phyloP scores from a whole-genome alignment of 139 green algal genomes.

The Coccomyxa sp. region DNA sequence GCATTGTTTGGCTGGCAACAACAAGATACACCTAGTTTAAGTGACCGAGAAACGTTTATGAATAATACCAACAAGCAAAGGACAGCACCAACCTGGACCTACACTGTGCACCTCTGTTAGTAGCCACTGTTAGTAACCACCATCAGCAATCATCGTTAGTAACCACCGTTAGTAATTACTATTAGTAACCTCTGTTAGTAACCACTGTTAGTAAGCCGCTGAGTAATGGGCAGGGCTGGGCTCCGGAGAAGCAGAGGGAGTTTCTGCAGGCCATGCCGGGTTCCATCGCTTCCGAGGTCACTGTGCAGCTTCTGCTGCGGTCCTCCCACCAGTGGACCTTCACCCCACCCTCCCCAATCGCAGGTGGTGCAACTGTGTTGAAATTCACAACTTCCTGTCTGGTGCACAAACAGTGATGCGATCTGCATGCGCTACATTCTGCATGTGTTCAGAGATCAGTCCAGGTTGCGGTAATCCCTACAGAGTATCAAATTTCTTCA shows the following conservation, averaged over 20 bases:
- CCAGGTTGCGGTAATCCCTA: not conserved
- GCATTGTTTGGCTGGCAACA: no score
- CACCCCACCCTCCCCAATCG: not conserved
- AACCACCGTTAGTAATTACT: no score
- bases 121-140: no score
- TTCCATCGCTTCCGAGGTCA: not conserved
- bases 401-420: no score
- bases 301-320: not conserved
- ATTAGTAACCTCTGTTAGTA: not conserved
- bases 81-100: no score
- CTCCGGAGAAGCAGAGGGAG: not conserved
- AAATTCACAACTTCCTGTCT: not conserved
- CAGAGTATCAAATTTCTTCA: not conserved
- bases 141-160: no score
- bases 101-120: not conserved
- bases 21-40: no score
- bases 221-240: not conserved
- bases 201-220: no score
- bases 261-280: not conserved
- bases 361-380: not conserved
- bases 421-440: not conserved
- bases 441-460: not conserved
- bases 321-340: not conserved
- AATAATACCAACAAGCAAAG: no score
- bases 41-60: no score